Conservation (phyloP, 495 filamentous ascomycete genomes). For the Durotheca rogersii region DNA sequence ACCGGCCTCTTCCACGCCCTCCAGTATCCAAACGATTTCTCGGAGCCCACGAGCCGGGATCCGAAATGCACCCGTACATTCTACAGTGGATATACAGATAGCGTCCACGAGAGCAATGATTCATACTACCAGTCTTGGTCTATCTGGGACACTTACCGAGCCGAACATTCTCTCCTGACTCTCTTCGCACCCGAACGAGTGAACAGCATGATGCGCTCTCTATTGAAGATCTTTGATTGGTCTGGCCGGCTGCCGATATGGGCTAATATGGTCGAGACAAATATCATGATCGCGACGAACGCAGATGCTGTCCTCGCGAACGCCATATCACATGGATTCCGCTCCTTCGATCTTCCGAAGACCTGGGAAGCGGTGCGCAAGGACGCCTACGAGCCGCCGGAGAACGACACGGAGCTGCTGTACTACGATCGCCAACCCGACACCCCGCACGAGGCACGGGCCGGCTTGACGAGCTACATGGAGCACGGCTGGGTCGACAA, state of each 20-base stretch:
- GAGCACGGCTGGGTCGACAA: conserved; percentile 40
- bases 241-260: conserved; percentile 37
- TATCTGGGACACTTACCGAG: conserved; percentile 39
- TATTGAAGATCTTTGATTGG: conserved; percentile 37
- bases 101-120: conserved; percentile 30
- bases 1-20: conserved; percentile 38
- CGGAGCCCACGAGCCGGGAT: conserved; percentile 27
- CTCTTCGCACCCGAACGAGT: conserved; percentile 36
- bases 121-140: conserved; percentile 42
- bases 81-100: conserved; percentile 39
- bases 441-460: conserved; percentile 36
- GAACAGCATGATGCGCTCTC: conserved; percentile 36
- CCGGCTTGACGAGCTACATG: conserved; percentile 36
- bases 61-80: conserved; percentile 20
- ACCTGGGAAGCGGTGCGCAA: conserved; percentile 34
- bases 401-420: conserved; percentile 34
- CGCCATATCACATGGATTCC: conserved; percentile 34
- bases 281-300: conserved; percentile 40
- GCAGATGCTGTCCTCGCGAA: conserved; percentile 39
- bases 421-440: conserved; percentile 37
- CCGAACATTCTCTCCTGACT: conserved; percentile 36
- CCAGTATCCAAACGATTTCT: conserved; percentile 38
- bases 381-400: conserved; percentile 36
- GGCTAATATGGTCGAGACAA: conserved; percentile 40
- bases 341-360: conserved; percentile 35